These are phyloP conservation scores for Ulvella scutata DNA, from an alignment of 139 green algal species.

Conservation along the genomic window DNA sequence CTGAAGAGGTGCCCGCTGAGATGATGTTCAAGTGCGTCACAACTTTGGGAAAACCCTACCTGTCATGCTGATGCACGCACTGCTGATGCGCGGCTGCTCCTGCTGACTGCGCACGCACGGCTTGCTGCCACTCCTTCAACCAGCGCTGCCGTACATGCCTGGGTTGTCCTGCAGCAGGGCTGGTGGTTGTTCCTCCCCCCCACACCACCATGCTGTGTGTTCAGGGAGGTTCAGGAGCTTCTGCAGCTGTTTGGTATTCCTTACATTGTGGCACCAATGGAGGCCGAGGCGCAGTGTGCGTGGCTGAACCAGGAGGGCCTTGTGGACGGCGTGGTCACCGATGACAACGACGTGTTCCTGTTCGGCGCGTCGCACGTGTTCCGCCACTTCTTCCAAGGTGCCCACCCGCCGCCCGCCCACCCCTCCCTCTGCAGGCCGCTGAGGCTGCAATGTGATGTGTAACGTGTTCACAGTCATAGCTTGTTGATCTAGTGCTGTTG, in stretches of 20 bases:
- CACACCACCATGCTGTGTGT: too few species aligned
- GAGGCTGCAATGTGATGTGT: too few species aligned
- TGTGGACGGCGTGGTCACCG: constrained; percentile 93
- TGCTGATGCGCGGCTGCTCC: too few species aligned
- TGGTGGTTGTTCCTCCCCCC: too few species aligned
- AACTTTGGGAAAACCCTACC: background rate
- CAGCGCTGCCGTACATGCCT: too few species aligned
- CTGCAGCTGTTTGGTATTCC: constrained; percentile 92
- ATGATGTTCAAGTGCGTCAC: background rate
- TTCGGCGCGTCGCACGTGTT: constrained; percentile 85
- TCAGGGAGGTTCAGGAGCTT: constrained; percentile 76
- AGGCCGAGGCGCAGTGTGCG: constrained; percentile 93
- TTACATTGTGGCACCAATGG: constrained; percentile 87
- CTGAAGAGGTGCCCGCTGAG: background rate
- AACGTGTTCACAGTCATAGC: too few species aligned
- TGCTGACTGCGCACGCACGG: background rate
- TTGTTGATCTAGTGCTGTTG: too few species aligned
- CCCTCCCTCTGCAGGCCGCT: too few species aligned
- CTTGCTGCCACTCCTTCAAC: background rate
- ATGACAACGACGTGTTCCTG: constrained; percentile 96
- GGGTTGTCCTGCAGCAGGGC: too few species aligned
- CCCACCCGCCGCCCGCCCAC: too few species aligned
- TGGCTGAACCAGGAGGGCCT: constrained; percentile 63
- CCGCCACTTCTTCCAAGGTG: constrained; percentile 51
- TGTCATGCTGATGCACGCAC: constrained; percentile 38